Conservation (phyloP, 2,329 filamentous ascomycete genomes). For the Sclerotinia nivalis region DNA sequence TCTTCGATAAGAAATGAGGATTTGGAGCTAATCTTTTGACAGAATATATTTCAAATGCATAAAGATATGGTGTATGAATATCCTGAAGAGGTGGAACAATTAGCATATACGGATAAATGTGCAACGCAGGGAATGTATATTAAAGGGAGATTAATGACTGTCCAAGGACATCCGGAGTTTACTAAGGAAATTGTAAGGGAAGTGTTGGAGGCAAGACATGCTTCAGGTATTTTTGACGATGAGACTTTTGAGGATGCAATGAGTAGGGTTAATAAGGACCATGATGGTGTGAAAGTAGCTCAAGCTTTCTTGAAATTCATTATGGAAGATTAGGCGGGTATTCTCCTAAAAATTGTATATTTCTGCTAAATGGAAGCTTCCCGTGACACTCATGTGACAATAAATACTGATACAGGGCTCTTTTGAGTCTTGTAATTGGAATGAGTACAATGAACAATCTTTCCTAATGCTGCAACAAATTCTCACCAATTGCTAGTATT, state of each 20-base stretch:
- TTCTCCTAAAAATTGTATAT: not conserved
- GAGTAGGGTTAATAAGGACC: slow-evolving; percentile 61
- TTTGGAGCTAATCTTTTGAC: not conserved
- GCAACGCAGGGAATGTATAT: slow-evolving; percentile 78
- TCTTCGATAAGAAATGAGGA: not conserved
- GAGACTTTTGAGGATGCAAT: slow-evolving; percentile 69
- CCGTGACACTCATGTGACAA: not conserved
- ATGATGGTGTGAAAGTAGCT: slow-evolving; percentile 79
- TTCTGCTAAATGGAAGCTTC: not conserved
- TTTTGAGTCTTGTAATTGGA: too few relatives aligned
- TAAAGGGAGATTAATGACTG: slow-evolving; percentile 65
- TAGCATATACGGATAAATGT: slow-evolving; percentile 68
- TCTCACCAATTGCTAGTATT: not conserved
- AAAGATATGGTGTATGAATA: slow-evolving; percentile 70
- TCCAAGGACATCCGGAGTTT: slow-evolving; percentile 89
- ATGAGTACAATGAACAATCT: too few relatives aligned
- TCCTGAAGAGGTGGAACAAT: slow-evolving; percentile 59
- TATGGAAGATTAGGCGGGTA: slow-evolving; percentile 49
- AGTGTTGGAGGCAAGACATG: slow-evolving; percentile 64
- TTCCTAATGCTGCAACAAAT: not conserved
- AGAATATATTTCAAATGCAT: slow-evolving; percentile 85
- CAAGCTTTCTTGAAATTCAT: slow-evolving; percentile 77
- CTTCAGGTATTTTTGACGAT: slow-evolving; percentile 68
- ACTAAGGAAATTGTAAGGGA: slow-evolving; percentile 69
- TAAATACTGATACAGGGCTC: too few relatives aligned